Base-by-base conservation (phyloP, 257 asterid species). In the Penstemon eatonii region DNA sequence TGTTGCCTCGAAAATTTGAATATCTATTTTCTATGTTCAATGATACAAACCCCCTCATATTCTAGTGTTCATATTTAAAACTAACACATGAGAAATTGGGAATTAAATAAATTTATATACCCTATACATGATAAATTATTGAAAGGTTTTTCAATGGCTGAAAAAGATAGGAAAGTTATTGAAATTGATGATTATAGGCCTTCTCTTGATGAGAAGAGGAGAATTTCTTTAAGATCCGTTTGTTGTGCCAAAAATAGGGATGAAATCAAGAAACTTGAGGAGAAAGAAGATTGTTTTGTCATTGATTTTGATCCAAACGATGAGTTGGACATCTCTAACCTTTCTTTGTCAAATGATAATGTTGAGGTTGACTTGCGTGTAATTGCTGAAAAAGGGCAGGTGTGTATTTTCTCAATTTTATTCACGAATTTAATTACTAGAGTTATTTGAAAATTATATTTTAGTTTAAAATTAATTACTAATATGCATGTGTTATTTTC, bases 381-480 rank as follows among this genome's bases (percentile, higher is more conserved):
- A 0, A 65, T 86, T 46, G 82, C 83, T 5, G 94, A 88, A 62
- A 90, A 69, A 42, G 97, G 97, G 37, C 78, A 83, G 87, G 97
- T 90, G 11, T 8, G 50, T 4, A 2, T 7, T 40, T 40, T 60
- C 25, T 37, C 0, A 36, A 7, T 45, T 39, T 36, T 7, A 6
- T 8, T 51, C 6, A 12, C 60, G n/a, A 45, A 2, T 1, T 9
- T 15, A 46, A 18, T 7, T 18, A 25, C 33, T 25, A 0, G 33
- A 25, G 33, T 25, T 25, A 25, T 25, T 25, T 25, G 33, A 0
- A 25, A 25, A 25, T 25, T 25, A 25, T 25, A 25, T 25, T 25
- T 25, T 25, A 25, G 33, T 25, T 25, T 1, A 25, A 25, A 15
- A 15, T 15, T 15, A 15, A 25, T 25, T 1, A 25, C n/a, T 8